Conservation (phyloP, 2,329 filamentous ascomycete genomes). For the Ascochyta koolunga region DNA sequence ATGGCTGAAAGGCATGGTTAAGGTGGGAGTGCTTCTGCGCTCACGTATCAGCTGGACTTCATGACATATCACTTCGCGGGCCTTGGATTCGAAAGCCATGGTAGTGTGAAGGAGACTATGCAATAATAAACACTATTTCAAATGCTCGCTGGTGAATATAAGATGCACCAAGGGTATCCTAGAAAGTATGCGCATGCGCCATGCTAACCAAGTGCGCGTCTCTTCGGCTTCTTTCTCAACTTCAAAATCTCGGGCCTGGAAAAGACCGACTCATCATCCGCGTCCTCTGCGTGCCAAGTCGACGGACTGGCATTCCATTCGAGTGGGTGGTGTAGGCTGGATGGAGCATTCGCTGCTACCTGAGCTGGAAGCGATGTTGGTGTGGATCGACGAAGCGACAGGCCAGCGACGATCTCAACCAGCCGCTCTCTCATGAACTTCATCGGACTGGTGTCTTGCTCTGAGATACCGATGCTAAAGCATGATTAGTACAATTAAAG, state of each 20-base stretch:
- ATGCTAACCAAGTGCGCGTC: slow-evolving; percentile 7
- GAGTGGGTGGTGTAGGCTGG: too few species aligned
- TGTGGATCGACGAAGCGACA: slow-evolving; percentile 3
- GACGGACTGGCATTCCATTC: background rate
- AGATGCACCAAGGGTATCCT: slow-evolving; percentile 5
- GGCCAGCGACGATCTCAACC: slow-evolving; percentile 8
- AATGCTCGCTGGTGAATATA: background rate
- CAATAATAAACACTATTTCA: background rate
- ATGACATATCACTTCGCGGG: too few species aligned
- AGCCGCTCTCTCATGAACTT: slow-evolving; percentile 9
- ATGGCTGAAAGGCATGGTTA: too few species aligned
- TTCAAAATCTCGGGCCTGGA: background rate
- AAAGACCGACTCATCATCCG: background rate
- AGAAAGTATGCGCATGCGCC: background rate
- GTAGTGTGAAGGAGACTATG: too few species aligned
- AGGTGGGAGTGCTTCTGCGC: too few species aligned
- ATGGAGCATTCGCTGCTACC: too few species aligned
- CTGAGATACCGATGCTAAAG: background rate
- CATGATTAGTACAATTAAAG: background rate
- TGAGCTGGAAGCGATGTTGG: background rate
- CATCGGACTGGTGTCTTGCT: slow-evolving; percentile 8
- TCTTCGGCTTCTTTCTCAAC: slow-evolving; percentile 6
- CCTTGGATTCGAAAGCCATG: background rate
- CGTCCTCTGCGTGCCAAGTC: slow-evolving; percentile 7
- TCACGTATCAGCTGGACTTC: too few species aligned